A percentile compares a stretch with the other conserved stretches of the same genome.
Conservation (phyloP, 1,139 yeast species). For the Debaryomycetaceae sp. region DNA sequence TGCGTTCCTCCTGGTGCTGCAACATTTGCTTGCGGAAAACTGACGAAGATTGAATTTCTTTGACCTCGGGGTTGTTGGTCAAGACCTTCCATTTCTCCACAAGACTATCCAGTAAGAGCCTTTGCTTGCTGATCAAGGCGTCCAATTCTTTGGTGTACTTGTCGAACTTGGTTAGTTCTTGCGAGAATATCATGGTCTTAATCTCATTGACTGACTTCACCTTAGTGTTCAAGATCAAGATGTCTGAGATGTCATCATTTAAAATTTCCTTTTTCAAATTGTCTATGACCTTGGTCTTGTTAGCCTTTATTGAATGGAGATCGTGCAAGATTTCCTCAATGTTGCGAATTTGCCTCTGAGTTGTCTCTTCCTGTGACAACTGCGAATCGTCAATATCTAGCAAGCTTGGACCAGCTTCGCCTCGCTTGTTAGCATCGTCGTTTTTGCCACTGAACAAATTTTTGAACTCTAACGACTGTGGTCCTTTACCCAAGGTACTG, state of each 20-base stretch:
- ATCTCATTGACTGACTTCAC: conserved; percentile 55
- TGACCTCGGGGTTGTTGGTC: conserved; percentile 40
- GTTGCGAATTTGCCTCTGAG: conserved; percentile 33
- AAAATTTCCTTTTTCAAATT: conserved; percentile 71
- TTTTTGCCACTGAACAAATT: conserved; percentile 27
- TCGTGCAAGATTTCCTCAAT: conserved; percentile 46
- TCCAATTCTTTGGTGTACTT: conserved; percentile 67
- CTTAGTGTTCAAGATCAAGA: conserved; percentile 64
- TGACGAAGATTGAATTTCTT: conserved; percentile 30
- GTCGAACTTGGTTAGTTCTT: conserved; percentile 74
- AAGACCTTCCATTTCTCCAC: conserved; percentile 57
- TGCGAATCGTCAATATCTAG: conserved; percentile 57
- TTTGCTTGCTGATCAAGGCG: conserved; percentile 63
- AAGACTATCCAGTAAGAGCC: conserved; percentile 49
- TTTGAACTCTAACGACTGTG: conserved; percentile 27
- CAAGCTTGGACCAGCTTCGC: too few species aligned
- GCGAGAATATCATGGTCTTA: conserved; percentile 55
- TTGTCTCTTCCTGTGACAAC: conserved; percentile 16
- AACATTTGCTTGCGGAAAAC: conserved; percentile 22
- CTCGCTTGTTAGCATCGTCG: conserved; percentile 15
- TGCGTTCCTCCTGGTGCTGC: conserved; percentile 28
- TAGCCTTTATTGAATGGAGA: conserved; percentile 45
- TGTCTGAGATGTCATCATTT: conserved; percentile 80
- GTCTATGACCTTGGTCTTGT: conserved; percentile 55
- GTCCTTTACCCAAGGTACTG: conserved; percentile 29